Evolutionary conservation across 495 filamentous ascomycete species (phyloP), one percentile per base, ranked within the genome.

Genomic region (Chaetomium fimeti): DNA sequence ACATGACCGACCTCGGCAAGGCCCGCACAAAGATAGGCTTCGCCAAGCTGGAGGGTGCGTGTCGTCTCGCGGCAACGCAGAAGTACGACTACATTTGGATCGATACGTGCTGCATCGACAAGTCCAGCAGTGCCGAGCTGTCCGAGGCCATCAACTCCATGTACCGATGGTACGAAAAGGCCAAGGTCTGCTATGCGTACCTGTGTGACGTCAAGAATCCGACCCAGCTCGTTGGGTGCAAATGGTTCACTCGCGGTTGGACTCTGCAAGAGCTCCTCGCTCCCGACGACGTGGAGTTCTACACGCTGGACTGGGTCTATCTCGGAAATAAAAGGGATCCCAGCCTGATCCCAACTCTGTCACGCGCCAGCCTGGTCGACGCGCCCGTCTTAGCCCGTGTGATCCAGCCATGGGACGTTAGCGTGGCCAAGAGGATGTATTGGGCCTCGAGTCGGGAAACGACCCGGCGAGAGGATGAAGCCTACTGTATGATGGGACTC

Each of bases 31-130:
- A 48, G 15, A 18, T n/a, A 7, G 22, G 43, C 20, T 38, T 51
- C 6, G 55, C 60, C 25, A 79, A 81, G 55, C 74, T 81, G 36
- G 36, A 65, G n/a, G 54, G 64, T 20, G 73, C 75, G 24, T 78
- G 77, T 60, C 54, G 65, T 3, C 72, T 71, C 8, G 77, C 77
- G 0, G 61, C 32, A 1, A 27, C 25, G 0, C 66, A 78, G 24
- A 52, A 52, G 0, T 65, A 71, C 25, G 15, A 70, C n/a, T 79
- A 76, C 73, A 73, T 72, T 11, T 81, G 79, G 79, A 68, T 81
- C 24, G 78, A 81, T 51, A 80, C 78, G 0, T 81, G 78, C 56
- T 81, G 78, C 59, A 81, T 81, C 68, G 74, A 82, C 58, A 80
- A 81, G 22, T 71, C 66, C 9, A 76, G 74, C 63, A 82, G 79